Percentiles rank a stretch among this genome's conserved stretches.
Conservation (phyloP, 73 alveolate species). For the Tetrahymena malaccensis region DNA sequence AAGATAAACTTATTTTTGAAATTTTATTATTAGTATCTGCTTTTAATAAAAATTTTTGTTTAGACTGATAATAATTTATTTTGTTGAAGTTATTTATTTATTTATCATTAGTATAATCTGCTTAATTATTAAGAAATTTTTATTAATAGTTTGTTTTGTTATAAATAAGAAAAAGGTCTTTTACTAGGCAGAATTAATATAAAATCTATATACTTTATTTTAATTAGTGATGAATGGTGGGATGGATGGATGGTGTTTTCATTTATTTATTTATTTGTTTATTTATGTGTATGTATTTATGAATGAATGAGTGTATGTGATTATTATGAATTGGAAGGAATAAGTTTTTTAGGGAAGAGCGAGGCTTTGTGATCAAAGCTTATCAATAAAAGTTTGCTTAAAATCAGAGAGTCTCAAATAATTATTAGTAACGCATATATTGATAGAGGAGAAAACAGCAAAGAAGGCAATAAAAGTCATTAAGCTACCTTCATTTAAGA, state of each 20-base stretch:
- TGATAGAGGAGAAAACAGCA: background rate
- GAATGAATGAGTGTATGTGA: no score
- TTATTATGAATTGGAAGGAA: background rate
- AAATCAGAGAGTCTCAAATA: background rate
- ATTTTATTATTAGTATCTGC: background rate
- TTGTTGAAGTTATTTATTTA: background rate
- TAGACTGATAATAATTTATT: background rate
- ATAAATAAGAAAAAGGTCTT: background rate
- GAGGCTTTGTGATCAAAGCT: background rate
- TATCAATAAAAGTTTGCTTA: background rate
- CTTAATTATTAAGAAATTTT: background rate
- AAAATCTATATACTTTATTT: no score
- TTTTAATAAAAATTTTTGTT: background rate
- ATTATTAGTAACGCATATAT: background rate
- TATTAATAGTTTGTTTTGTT: background rate
- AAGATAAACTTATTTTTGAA: no score
- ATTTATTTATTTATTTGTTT: no score
- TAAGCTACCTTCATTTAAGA: background rate
- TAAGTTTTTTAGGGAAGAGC: background rate
- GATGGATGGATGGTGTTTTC: no score
- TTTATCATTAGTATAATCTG: background rate
- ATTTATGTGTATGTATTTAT: no score
- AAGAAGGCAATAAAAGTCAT: background rate
- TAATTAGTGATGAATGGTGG: background rate
- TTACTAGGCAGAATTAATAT: background rate